Evolutionary conservation across 176 grass and related monocot species (phyloP).

Genomic region (Avena insularis): DNA sequence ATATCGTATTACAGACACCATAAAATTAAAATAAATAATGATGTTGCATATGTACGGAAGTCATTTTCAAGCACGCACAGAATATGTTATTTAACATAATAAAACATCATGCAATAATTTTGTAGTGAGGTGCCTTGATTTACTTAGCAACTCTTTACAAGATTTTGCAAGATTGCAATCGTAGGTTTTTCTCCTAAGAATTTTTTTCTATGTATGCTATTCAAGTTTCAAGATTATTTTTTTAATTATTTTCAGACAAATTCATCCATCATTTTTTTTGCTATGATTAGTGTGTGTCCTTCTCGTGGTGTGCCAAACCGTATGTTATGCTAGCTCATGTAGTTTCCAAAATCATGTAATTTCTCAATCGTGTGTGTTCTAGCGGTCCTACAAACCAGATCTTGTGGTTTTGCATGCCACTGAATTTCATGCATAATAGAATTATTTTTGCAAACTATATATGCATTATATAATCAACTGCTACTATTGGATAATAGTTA

Average conservation of each 20-base stretch:
- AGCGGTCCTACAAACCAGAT: neutral
- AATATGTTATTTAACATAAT: neutral
- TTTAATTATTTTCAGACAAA: too few species aligned
- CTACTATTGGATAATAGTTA: neutral
- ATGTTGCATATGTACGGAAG: slow-evolving; percentile 27
- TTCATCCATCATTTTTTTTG: neutral
- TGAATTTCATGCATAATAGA: neutral
- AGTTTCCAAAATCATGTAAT: neutral
- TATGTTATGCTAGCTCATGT: neutral
- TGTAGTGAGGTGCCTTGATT: neutral
- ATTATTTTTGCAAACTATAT: neutral
- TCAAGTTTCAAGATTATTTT: too few species aligned
- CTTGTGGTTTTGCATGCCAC: neutral
- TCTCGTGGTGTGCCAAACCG: neutral
- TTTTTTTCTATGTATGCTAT: too few species aligned
- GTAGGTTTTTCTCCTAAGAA: neutral
- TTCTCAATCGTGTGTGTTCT: neutral
- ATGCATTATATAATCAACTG: neutral
- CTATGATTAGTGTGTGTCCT: neutral
- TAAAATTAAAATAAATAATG: slow-evolving; percentile 18
- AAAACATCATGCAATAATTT: neutral
- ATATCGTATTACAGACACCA: slow-evolving; percentile 40
- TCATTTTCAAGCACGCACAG: slow-evolving; percentile 5
- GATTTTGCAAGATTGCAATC: neutral
- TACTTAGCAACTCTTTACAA: neutral